Evolutionary conservation across 176 grass and related monocot species (phyloP).

Genomic region (Cenchrus fungigraminus): DNA sequence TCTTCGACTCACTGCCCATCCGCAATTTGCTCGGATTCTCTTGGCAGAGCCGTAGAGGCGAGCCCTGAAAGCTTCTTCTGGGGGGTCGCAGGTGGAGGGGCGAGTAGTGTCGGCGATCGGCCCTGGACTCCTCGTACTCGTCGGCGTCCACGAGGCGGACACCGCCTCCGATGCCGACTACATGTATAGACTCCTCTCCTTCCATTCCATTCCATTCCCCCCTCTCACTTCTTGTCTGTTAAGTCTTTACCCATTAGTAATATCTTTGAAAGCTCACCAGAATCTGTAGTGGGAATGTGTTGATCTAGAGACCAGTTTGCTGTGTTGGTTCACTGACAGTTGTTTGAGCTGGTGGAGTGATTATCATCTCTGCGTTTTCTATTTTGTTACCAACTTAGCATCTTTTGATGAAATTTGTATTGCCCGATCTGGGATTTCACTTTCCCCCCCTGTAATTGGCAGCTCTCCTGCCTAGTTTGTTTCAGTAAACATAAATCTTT

Average conservation of each 20-base stretch:
- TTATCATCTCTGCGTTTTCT: not conserved
- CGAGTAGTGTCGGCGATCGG: conserved; percentile 87
- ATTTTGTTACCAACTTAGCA: not conserved
- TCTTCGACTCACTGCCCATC: not conserved
- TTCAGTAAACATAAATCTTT: too few species aligned
- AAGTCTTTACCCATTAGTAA: not conserved
- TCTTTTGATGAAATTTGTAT: not conserved
- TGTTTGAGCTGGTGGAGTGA: conserved; percentile 1
- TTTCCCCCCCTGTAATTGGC: too few species aligned
- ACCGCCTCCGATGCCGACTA: conserved; percentile 74
- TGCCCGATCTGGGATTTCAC: too few species aligned
- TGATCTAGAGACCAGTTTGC: not conserved
- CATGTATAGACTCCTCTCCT: conserved; percentile 51
- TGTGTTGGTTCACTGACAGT: not conserved
- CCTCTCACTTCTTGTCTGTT: not conserved
- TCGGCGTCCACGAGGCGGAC: conserved; percentile 86
- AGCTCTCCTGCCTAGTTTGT: too few species aligned
- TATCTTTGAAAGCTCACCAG: not conserved
- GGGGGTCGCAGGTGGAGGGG: conserved; percentile 71
- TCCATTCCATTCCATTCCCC: not conserved
- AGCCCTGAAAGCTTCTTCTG: conserved; percentile 32
- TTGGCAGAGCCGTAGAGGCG: not conserved
- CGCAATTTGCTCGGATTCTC: conserved; percentile 24
- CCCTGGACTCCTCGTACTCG: conserved; percentile 81
- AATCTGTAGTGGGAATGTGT: conserved; percentile 15